Conservation (phyloP, 2,329 filamentous ascomycete species). For the Claviceps africana region DNA sequence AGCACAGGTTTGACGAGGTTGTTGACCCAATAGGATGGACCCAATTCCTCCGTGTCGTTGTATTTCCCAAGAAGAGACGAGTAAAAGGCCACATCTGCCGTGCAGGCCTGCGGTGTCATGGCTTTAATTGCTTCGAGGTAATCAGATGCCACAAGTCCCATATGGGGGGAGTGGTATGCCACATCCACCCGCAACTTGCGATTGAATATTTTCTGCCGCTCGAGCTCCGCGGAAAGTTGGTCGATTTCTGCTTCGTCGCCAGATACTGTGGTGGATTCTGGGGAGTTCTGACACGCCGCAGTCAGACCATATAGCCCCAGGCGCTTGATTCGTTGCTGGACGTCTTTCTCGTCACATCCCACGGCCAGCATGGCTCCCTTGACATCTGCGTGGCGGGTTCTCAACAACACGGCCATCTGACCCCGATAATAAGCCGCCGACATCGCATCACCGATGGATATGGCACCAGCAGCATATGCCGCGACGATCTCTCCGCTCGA, state of each 20-base stretch:
- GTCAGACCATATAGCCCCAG: slow-evolving; percentile 12
- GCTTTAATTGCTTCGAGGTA: slow-evolving; percentile 25
- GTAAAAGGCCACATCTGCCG: slow-evolving; percentile 25
- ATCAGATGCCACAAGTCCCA: slow-evolving; percentile 34
- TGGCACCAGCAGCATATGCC: slow-evolving; percentile 17
- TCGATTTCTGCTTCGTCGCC: slow-evolving; percentile 32
- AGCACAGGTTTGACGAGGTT: slow-evolving; percentile 28
- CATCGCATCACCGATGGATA: slow-evolving; percentile 31
- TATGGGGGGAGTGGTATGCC: slow-evolving; percentile 41
- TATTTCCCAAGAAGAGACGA: slow-evolving; percentile 30
- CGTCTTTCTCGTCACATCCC: slow-evolving; percentile 29
- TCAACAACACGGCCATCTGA: slow-evolving; percentile 8
- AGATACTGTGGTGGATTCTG: slow-evolving; percentile 35
- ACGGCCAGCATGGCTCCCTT: slow-evolving; percentile 43
- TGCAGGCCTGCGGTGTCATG: slow-evolving; percentile 7
- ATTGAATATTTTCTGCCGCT: slow-evolving; percentile 30
- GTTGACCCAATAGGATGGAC: slow-evolving; percentile 31
- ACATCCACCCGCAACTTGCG: slow-evolving; percentile 33
- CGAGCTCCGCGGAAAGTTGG: slow-evolving; percentile 22
- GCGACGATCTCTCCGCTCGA: slow-evolving; percentile 22
- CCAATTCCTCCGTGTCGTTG: slow-evolving; percentile 20
- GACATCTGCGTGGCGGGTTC: slow-evolving; percentile 8
- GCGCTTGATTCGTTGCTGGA: slow-evolving; percentile 22
- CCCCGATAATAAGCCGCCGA: slow-evolving; percentile 36
- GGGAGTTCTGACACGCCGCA: slow-evolving; percentile 36